Evolutionary conservation across 345 rosid species (phyloP).

Genomic region (Eucalyptus leucophloia): DNA sequence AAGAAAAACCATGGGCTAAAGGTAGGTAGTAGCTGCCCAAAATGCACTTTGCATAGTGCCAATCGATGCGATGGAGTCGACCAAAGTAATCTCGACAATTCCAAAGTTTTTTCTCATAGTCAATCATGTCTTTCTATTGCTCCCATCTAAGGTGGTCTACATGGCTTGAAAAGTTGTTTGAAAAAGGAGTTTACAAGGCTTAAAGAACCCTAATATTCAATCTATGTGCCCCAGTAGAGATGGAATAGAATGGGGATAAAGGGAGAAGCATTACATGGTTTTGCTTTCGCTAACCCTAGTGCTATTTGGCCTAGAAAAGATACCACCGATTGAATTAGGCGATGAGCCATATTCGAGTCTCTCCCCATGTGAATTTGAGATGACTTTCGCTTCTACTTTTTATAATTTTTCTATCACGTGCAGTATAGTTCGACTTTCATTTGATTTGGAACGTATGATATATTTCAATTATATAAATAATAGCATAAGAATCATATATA

Average conservation of each 20-base stretch:
- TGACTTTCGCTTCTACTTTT: background rate
- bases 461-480: background rate
- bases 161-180: background rate
- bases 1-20: background rate
- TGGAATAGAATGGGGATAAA: background rate
- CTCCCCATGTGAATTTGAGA: background rate
- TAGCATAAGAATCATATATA: background rate
- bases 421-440: background rate
- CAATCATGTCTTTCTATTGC: background rate
- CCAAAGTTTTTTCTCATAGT: background rate
- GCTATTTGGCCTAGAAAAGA: background rate
- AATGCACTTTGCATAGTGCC: background rate
- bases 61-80: background rate
- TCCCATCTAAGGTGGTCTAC: background rate
- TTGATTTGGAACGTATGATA: background rate
- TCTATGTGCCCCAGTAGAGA: background rate
- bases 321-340: background rate
- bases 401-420: background rate
- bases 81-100: background rate
- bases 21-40: background rate
- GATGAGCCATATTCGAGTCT: background rate
- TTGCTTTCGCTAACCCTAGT: background rate
- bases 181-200: background rate
- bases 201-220: background rate
- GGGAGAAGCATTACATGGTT: background rate